These are phyloP conservation scores for Aspergillus sp. DNA, from an alignment of 2,329 filamentous ascomycete species.

Conservation along the genomic window DNA sequence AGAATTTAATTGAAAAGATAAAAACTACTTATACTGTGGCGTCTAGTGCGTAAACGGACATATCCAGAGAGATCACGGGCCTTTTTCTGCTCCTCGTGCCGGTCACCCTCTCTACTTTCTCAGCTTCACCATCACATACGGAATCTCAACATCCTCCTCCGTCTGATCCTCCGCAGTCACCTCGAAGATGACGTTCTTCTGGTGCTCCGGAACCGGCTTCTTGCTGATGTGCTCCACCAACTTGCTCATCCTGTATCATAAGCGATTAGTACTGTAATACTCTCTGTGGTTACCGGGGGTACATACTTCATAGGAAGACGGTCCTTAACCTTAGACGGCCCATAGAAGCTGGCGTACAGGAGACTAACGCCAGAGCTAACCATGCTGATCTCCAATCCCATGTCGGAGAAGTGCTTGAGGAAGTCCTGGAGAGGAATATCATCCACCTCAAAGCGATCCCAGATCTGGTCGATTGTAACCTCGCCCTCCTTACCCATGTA, in stretches of 20 bases:
- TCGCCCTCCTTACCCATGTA: constrained; percentile 77
- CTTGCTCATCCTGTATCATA: constrained; percentile 70
- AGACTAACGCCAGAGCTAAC: constrained; percentile 96
- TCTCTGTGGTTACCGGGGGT: not conserved
- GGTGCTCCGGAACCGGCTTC: constrained; percentile 85
- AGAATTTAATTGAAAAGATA: not conserved
- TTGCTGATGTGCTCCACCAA: constrained; percentile 87
- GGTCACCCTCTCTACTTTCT: constrained; percentile 34
- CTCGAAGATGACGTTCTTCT: constrained; percentile 96
- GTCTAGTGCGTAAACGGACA: not conserved
- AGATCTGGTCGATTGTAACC: constrained; percentile 90
- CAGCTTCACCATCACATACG: constrained; percentile 89
- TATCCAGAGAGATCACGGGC: not conserved
- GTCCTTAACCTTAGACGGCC: constrained; percentile 78
- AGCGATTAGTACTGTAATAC: constrained; percentile 29
- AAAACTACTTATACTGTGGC: not conserved
- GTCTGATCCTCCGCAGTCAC: constrained; percentile 86
- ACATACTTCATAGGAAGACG: constrained; percentile 70
- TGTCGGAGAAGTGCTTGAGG: constrained; percentile 75
- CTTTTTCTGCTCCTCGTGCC: not conserved
- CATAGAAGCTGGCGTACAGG: constrained; percentile 92
- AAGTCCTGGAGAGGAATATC: constrained; percentile 85
- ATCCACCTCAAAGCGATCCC: constrained; percentile 92
- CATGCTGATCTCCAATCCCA: constrained; percentile 84
- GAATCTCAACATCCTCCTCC: constrained; percentile 94